These are phyloP conservation scores for Macrophomina pseudophaseolina DNA, from an alignment of 2,329 filamentous ascomycete genomes.

Conservation along the genomic window DNA sequence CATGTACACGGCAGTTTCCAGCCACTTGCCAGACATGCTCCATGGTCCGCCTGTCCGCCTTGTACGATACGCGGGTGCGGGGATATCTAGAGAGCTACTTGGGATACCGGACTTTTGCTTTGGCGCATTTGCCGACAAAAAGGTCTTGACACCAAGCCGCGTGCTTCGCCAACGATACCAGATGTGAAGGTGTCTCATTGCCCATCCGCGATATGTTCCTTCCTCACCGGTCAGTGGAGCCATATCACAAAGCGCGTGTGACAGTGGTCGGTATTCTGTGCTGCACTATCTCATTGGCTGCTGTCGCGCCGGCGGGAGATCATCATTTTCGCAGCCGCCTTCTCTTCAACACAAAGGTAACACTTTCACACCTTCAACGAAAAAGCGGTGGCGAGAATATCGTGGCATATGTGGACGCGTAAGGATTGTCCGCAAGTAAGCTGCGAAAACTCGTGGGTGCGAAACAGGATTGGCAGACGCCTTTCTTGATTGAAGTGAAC, in stretches of 20 bases:
- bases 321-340: constrained; percentile 20
- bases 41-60: background rate
- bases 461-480: background rate
- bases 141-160: background rate
- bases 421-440: background rate
- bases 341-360: background rate
- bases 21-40: background rate
- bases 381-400: background rate
- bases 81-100: background rate
- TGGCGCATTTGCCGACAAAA: background rate
- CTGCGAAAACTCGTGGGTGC: background rate
- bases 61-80: background rate
- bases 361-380: background rate
- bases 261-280: background rate
- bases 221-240: constrained; percentile 7
- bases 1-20: background rate
- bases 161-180: background rate
- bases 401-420: background rate
- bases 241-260: constrained; percentile 21
- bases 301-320: constrained; percentile 18
- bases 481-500: background rate
- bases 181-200: background rate
- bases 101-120: background rate
- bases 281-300: constrained; percentile 10
- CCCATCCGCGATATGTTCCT: background rate